Evolutionary conservation across 768 basidiomycete genomes (phyloP), one percentile per base, ranked within the genome.

Genomic region (Macrolepiota dolichaula): DNA sequence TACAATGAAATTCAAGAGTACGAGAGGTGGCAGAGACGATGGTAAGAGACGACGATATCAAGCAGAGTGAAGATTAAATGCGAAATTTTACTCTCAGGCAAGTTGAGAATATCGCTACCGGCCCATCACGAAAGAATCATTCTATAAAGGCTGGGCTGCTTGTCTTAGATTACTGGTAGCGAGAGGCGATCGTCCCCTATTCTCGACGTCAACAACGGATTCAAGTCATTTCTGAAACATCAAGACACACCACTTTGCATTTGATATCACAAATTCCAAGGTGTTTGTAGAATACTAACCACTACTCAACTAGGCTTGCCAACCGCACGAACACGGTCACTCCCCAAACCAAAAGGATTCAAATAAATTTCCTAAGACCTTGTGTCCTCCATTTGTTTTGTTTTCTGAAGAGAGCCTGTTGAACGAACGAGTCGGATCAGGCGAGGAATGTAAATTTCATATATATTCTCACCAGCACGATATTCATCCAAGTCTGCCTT

Each of bases 401-500:
- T 24, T 49, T 49, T 49, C 47, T 49, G 47, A 5, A 44, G 19
- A 44, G 42, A 32, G 10, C 40, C n/a, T 42, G 19, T 22, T 24
- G 11, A 27, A 27, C n/a, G n/a, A n/a, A n/a, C 13, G 10, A 49
- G 22, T 19, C 25, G 19, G 25, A 24, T 24, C 7, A 11, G 24
- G 25, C 2, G n/a, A 24, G 32, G 17, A n/a, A 50, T 19, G 1
- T 51, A 42, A 9, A 11, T 13, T 7, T 17, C 19, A 44, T 44
- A 3, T 51, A 56, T 25, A 51, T 51, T 67, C 72, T 59, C 59
- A 76, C 75, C 63, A 46, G 65, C 61, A 60, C 69, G 64, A 42
- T 73, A 71, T 27, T 72, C 70, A 27, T 75, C 73, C 51, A 77
- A 61, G 46, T 73, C 73, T 6, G 65, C 65, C 59, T 68, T 77